Percentiles rank a stretch among this genome's conserved stretches.
These are phyloP conservation scores for Batrachochytrium dendrobatidis DNA, from an alignment of 371 early-diverging fungal genomes.

Conservation along the genomic window DNA sequence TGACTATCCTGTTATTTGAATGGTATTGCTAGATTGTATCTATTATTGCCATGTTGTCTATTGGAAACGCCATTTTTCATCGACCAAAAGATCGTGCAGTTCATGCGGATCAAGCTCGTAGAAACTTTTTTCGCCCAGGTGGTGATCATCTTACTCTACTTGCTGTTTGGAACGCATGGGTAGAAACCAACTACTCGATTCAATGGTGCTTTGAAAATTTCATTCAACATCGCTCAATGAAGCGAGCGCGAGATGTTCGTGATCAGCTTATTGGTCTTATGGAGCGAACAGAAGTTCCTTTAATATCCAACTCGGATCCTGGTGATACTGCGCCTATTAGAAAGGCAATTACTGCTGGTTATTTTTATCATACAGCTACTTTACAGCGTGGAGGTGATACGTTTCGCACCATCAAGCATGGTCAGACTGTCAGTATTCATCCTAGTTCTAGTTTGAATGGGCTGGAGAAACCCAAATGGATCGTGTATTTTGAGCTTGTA, in stretches of 20 bases:
- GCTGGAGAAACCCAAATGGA: constrained; percentile 50
- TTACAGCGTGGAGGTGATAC: constrained; percentile 77
- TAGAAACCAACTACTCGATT: constrained; percentile 83
- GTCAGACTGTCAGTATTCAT: constrained; percentile 88
- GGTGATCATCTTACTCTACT: constrained; percentile 92
- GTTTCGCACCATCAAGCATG: constrained; percentile 86
- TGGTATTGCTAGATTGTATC: constrained; percentile 55
- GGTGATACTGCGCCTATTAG: constrained; percentile 67
- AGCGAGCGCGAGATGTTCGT: constrained; percentile 85
- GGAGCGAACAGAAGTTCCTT: constrained; percentile 88
- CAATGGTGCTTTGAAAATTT: constrained; percentile 97
- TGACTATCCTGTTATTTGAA: no score
- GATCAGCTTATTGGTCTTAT: constrained; percentile 88
- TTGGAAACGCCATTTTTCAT: constrained; percentile 80
- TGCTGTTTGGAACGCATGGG: constrained; percentile 92
- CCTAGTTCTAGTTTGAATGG: constrained; percentile 52
- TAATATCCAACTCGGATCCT: constrained; percentile 68
- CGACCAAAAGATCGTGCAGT: constrained; percentile 91
- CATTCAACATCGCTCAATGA: constrained; percentile 86
- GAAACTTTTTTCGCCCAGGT: constrained; percentile 70
- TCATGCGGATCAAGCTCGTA: constrained; percentile 88
- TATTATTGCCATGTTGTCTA: constrained; percentile 84
- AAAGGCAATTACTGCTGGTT: constrained; percentile 88
- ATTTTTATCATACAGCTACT: constrained; percentile 88
- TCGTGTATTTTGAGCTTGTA: constrained; percentile 89